Percentiles rank a stretch among this genome's conserved stretches.
phyloP scores from a whole-genome alignment of 2,329 filamentous ascomycete genomes.

The Alternaria ventricosa region DNA sequence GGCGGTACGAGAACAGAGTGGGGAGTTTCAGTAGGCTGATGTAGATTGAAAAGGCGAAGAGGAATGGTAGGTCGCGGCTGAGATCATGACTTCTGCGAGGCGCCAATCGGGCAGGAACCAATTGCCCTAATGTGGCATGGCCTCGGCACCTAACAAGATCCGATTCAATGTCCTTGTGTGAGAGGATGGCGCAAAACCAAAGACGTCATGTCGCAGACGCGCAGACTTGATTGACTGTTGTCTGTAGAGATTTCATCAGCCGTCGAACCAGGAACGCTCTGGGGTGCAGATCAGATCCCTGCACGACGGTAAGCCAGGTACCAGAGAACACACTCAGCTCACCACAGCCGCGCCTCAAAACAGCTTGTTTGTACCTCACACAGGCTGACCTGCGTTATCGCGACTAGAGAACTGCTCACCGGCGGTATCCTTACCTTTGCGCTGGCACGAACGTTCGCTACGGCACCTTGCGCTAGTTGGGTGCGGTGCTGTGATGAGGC shows the following conservation, averaged over 20 bases:
- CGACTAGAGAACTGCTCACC: slow-evolving; percentile 8
- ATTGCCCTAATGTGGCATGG: slow-evolving; percentile 5
- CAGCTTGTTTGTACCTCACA: slow-evolving; percentile 19
- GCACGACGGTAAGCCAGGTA: slow-evolving; percentile 35
- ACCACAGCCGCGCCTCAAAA: slow-evolving; percentile 23
- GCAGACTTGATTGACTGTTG: background rate
- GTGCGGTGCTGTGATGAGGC: background rate
- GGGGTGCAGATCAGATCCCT: slow-evolving; percentile 31
- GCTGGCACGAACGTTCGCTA: slow-evolving; percentile 1
- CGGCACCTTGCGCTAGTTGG: background rate
- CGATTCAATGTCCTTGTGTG: slow-evolving; percentile 11
- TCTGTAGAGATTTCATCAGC: background rate
- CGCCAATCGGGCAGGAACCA: slow-evolving; percentile 26
- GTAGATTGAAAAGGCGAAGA: slow-evolving; percentile 13
- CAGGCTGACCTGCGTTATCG: slow-evolving; percentile 21
- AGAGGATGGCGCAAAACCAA: background rate
- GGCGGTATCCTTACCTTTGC: slow-evolving; percentile 8
- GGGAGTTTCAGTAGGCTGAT: slow-evolving; percentile 26
- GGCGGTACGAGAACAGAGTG: slow-evolving; percentile 22
- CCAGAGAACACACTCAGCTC: slow-evolving; percentile 27
- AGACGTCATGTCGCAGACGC: slow-evolving; percentile 20
- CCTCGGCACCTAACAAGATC: slow-evolving; percentile 15
- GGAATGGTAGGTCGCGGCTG: slow-evolving; percentile 7
- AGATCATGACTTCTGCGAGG: slow-evolving; percentile 26
- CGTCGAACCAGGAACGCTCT: slow-evolving; percentile 1